Evolutionary conservation across 2,329 filamentous ascomycete genomes (phyloP).

Genomic region (Neofusicoccum laricinum): DNA sequence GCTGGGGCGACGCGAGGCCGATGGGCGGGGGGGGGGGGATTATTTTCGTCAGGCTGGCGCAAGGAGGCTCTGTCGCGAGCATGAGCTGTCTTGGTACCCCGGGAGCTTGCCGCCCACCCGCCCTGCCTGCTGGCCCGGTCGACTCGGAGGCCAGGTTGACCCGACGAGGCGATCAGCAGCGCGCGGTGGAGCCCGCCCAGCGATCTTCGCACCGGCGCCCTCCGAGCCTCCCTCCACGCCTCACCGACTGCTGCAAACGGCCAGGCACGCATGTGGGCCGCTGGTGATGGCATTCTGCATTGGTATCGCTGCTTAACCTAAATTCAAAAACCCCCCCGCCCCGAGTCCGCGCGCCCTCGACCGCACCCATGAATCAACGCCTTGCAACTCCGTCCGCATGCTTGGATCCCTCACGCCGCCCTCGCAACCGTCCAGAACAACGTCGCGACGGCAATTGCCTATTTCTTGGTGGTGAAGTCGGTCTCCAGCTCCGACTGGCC

Average conservation of each 20-base stretch:
- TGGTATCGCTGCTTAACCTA: constrained; percentile 2
- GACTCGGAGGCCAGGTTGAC: constrained; percentile 5
- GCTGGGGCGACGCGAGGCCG: constrained; percentile 5
- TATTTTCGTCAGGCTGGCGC: constrained; percentile 15
- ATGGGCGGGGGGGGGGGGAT: background rate
- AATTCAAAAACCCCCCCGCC: background rate
- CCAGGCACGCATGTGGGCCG: background rate
- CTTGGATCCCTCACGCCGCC: background rate
- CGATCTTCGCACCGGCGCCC: background rate
- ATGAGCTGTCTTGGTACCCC: constrained; percentile 8
- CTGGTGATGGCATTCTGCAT: background rate
- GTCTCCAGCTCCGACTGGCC: constrained; percentile 67
- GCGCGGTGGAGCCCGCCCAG: background rate
- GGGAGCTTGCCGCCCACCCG: background rate
- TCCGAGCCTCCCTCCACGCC: background rate
- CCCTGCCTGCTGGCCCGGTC: background rate
- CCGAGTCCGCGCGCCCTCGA: background rate
- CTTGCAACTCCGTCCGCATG: constrained; percentile 3
- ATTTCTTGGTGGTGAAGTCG: constrained; percentile 76
- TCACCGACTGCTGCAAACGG: background rate
- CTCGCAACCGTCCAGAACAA: background rate
- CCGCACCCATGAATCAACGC: constrained; percentile 1
- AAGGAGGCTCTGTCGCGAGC: constrained; percentile 14
- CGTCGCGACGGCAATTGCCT: background rate
- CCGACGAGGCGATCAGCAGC: constrained; percentile 9